phyloP scores from a whole-genome alignment of 2,329 filamentous ascomycete species.

The Xylariaceae sp. region DNA sequence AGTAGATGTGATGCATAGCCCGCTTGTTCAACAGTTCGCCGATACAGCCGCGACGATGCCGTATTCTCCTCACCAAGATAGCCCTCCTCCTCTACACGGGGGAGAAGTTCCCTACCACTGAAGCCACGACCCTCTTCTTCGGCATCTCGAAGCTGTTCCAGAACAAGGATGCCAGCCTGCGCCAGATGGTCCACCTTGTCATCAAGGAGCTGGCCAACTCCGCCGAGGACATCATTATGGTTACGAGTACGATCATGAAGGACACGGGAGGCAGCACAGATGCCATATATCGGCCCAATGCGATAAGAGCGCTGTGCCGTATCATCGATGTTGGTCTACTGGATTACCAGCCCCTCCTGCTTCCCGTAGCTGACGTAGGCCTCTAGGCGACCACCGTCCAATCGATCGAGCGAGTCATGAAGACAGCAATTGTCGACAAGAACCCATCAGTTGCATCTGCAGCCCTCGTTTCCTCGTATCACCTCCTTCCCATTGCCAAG shows the following conservation, averaged over 20 bases:
- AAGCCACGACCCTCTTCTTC: slow-evolving; percentile 97
- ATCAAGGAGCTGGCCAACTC: slow-evolving; percentile 96
- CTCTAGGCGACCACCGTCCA: slow-evolving; percentile 83
- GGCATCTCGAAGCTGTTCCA: slow-evolving; percentile 99
- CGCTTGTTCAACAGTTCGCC: slow-evolving; percentile 97
- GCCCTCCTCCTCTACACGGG: slow-evolving; percentile 93
- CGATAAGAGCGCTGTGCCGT: slow-evolving; percentile 88
- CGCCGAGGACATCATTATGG: slow-evolving; percentile 99
- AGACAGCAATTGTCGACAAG: slow-evolving; percentile 98
- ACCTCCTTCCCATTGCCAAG: slow-evolving; percentile 89
- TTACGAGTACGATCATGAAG: slow-evolving; percentile 99
- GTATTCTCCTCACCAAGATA: slow-evolving; percentile 95
- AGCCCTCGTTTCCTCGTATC: slow-evolving; percentile 93
- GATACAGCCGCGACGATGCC: slow-evolving; percentile 94
- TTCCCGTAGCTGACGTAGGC: slow-evolving; percentile 17
- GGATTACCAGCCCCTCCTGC: background rate
- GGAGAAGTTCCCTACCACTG: slow-evolving; percentile 93
- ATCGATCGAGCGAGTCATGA: slow-evolving; percentile 96
- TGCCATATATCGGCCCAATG: slow-evolving; percentile 89
- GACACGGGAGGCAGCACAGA: slow-evolving; percentile 95
- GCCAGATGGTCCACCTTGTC: slow-evolving; percentile 97
- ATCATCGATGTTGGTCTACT: slow-evolving; percentile 77
- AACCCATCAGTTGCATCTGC: slow-evolving; percentile 95
- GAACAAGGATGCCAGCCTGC: slow-evolving; percentile 96
- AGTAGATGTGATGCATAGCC: slow-evolving; percentile 47